A percentile compares a stretch with the other conserved stretches of the same genome.
phyloP scores from a whole-genome alignment of 352 stramenopile species.

The Pythium rishiriense region DNA sequence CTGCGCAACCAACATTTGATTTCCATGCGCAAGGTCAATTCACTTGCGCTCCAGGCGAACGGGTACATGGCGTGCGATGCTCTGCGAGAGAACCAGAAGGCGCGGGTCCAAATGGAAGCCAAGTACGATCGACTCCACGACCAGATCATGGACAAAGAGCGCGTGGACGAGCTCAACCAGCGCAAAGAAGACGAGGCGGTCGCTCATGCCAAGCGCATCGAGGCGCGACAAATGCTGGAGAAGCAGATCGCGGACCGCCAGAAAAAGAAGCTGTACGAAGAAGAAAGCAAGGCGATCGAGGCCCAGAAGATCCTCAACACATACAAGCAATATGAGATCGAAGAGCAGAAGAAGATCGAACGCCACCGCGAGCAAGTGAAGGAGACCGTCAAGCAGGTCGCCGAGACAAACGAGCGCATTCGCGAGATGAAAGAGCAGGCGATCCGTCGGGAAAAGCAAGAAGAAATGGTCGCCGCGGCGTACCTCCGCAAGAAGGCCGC shows the following conservation, averaged over 20 bases:
- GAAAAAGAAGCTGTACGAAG: slow-evolving; percentile 69
- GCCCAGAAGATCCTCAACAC: slow-evolving; percentile 76
- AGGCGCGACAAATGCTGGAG: slow-evolving; percentile 66
- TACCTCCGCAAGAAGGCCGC: slow-evolving; percentile 74
- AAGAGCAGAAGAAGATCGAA: slow-evolving; percentile 60
- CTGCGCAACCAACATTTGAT: slow-evolving; percentile 58
- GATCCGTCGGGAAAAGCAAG: slow-evolving; percentile 48
- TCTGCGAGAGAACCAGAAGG: slow-evolving; percentile 46
- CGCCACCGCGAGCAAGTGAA: slow-evolving; percentile 48
- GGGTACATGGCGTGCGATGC: slow-evolving; percentile 70
- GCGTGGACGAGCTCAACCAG: slow-evolving; percentile 50
- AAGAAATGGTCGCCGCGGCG: slow-evolving; percentile 59
- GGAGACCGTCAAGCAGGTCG: slow-evolving; percentile 47
- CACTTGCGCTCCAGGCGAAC: slow-evolving; percentile 57
- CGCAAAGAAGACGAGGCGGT: slow-evolving; percentile 43
- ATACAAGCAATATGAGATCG: slow-evolving; percentile 80
- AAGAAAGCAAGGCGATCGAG: slow-evolving; percentile 79
- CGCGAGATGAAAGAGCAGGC: slow-evolving; percentile 64
- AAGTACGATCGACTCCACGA: slow-evolving; percentile 73
- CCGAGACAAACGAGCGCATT: slow-evolving; percentile 67
- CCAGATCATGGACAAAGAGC: slow-evolving; percentile 73
- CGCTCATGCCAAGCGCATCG: slow-evolving; percentile 51
- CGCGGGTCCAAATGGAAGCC: slow-evolving; percentile 40
- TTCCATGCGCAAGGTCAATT: slow-evolving; percentile 69
- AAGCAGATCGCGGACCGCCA: slow-evolving; percentile 66